Conservation (phyloP, 2,329 filamentous ascomycete species). For the Xylaria hypoxylon region DNA sequence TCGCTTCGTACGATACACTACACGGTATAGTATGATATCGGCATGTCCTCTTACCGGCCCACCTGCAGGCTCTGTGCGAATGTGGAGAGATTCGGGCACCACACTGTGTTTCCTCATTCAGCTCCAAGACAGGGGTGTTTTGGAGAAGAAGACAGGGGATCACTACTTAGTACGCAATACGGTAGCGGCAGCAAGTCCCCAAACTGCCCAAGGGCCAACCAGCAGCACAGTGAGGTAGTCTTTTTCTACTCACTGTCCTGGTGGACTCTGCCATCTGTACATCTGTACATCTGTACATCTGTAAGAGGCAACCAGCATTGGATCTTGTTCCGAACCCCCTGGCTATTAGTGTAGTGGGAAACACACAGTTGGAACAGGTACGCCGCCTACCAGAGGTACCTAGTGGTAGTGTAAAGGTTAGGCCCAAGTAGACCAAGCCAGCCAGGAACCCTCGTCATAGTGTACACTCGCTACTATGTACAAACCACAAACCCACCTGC, state of each 20-base stretch:
- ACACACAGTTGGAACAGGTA: constrained; percentile 42
- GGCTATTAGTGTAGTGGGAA: constrained; percentile 42
- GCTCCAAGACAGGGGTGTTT: constrained; percentile 38
- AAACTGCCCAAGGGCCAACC: constrained; percentile 19
- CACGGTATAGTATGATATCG: constrained; percentile 22
- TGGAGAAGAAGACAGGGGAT: constrained; percentile 38
- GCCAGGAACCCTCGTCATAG: constrained; percentile 40
- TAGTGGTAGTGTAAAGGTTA: background rate
- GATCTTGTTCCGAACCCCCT: constrained; percentile 37
- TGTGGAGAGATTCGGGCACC: constrained; percentile 28
- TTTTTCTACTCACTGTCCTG: background rate
- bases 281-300: too few relatives aligned
- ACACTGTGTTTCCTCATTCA: constrained; percentile 40
- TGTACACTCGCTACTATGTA: background rate
- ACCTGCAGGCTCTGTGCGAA: constrained; percentile 38
- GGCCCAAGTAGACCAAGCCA: constrained; percentile 20
- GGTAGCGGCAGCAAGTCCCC: constrained; percentile 32
- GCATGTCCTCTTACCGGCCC: constrained; percentile 33
- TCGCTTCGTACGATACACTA: constrained; percentile 19
- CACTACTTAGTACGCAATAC: constrained; percentile 21
- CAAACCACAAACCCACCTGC: constrained; percentile 28
- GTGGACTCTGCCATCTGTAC: constrained; percentile 14
- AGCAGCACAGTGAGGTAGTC: constrained; percentile 30
- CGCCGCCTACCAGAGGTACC: constrained; percentile 21
- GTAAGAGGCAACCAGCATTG: constrained; percentile 38